Conservation (phyloP, 1,284 basidiomycete species). For the Sporisorium sorghi region DNA sequence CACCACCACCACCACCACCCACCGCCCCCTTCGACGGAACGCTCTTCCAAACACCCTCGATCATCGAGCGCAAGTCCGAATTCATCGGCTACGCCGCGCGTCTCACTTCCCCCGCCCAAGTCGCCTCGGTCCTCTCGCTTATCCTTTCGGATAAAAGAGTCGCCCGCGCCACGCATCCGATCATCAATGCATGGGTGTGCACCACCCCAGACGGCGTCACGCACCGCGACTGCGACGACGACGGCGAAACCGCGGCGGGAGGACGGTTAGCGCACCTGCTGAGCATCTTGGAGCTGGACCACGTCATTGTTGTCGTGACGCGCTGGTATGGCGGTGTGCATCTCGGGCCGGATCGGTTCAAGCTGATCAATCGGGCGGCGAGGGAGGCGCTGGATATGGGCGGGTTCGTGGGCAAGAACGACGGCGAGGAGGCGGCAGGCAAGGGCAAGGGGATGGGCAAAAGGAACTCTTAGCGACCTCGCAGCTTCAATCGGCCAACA, state of each 20-base stretch:
- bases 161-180: slow-evolving; percentile 65
- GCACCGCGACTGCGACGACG: slow-evolving; percentile 67
- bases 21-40: slow-evolving; percentile 14
- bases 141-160: slow-evolving; percentile 60
- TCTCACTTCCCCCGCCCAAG: slow-evolving; percentile 60
- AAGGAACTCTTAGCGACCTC: slow-evolving; percentile 16
- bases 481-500: slow-evolving; percentile 6
- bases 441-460: slow-evolving; percentile 34
- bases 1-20: too few relatives aligned
- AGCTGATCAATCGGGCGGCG: slow-evolving; percentile 65
- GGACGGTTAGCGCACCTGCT: slow-evolving; percentile 68
- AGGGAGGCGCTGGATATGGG: slow-evolving; percentile 62
- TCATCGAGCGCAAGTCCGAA: slow-evolving; percentile 68
- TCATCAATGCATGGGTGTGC: slow-evolving; percentile 69
- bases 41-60: slow-evolving; percentile 55
- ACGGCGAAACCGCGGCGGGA: slow-evolving; percentile 69
- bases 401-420: slow-evolving; percentile 45
- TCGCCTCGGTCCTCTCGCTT: slow-evolving; percentile 51
- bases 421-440: slow-evolving; percentile 1
- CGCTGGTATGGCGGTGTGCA: slow-evolving; percentile 66
- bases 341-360: slow-evolving; percentile 67
- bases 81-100: slow-evolving; percentile 67
- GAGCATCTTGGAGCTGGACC: slow-evolving; percentile 59
- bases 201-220: slow-evolving; percentile 46
- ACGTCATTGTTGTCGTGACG: slow-evolving; percentile 67